These are phyloP conservation scores for Chenopodium suecicum DNA, from an alignment of 148 eudicot species.

Conservation along the genomic window DNA sequence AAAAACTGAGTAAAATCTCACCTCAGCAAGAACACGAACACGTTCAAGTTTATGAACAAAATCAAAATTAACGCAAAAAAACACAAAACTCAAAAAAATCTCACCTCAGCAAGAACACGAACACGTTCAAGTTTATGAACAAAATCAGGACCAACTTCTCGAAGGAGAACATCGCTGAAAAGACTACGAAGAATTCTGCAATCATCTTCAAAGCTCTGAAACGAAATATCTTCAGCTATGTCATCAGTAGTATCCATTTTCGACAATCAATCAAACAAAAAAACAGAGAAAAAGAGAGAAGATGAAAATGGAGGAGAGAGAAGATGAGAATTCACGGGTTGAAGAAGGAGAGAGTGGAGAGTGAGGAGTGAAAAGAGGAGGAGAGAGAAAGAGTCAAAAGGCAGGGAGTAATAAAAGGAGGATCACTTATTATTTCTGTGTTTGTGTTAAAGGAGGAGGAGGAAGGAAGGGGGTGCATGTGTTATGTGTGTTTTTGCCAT, in stretches of 20 bases:
- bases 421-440: background rate
- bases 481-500: background rate
- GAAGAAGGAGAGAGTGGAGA: background rate
- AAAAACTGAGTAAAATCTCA: background rate
- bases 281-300: background rate
- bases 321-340: background rate
- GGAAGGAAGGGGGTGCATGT: background rate
- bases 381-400: background rate
- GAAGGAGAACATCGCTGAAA: slow-evolving; percentile 67
- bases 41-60: slow-evolving; percentile 55
- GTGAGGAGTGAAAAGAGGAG: background rate
- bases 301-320: background rate
- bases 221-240: slow-evolving; percentile 85
- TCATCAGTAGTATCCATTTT: slow-evolving; percentile 82
- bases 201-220: slow-evolving; percentile 85
- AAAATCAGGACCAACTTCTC: slow-evolving; percentile 60
- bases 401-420: background rate
- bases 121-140: slow-evolving; percentile 59
- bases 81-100: no score
- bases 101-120: slow-evolving; percentile 64
- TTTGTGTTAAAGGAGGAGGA: background rate
- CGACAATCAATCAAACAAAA: no score
- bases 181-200: slow-evolving; percentile 68
- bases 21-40: slow-evolving; percentile 65
- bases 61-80: background rate